Conservation (phyloP, 23 red algal species). For the Agarophyton chilense region DNA sequence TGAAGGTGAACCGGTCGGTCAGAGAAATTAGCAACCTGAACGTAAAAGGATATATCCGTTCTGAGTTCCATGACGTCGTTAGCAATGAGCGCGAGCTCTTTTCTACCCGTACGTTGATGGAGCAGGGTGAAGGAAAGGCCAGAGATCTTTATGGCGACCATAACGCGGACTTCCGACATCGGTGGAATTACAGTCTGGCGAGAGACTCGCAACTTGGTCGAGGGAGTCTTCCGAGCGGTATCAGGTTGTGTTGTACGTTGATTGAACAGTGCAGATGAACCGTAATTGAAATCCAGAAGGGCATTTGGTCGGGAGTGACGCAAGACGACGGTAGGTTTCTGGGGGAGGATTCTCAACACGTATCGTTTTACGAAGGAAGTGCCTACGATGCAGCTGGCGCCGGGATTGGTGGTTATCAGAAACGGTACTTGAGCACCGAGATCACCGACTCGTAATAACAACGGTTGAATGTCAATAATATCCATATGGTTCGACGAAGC, state of each 20-base stretch:
- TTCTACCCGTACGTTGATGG: neutral
- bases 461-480: neutral
- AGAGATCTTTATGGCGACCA: neutral
- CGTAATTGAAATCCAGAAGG: neutral
- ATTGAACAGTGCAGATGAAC: neutral
- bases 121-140: neutral
- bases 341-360: neutral
- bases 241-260: neutral
- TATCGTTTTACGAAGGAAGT: neutral
- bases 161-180: neutral
- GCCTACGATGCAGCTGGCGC: neutral
- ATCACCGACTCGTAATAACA: neutral
- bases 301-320: neutral
- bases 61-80: constrained; percentile 24
- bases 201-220: constrained; percentile 10
- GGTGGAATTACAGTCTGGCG: neutral
- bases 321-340: neutral
- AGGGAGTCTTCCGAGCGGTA: neutral
- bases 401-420: neutral
- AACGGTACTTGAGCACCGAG: neutral
- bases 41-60: neutral
- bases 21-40: neutral
- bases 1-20: neutral
- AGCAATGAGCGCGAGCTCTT: constrained; percentile 1
- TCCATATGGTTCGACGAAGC: neutral